Conservation (phyloP, 129 eudicot species). For the Erigeron canadensis region DNA sequence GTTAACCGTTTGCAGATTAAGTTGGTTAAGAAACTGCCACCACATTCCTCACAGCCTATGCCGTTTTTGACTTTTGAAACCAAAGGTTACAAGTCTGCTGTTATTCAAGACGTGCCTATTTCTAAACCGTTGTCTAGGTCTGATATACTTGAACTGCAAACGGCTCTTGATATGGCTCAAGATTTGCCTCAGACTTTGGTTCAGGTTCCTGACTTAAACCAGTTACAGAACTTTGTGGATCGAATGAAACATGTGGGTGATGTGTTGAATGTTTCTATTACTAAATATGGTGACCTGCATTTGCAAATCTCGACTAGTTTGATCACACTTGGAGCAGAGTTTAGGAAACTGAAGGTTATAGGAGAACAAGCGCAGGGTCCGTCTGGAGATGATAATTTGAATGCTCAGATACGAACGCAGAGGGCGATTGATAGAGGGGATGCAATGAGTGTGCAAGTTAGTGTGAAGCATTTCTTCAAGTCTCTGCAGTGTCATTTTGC, state of each 20-base stretch:
- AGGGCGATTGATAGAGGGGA: constrained; percentile 67
- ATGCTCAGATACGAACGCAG: constrained; percentile 55
- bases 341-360: constrained; percentile 60
- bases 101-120: constrained; percentile 89
- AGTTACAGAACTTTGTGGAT: constrained; percentile 66
- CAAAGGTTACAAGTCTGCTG: constrained; percentile 79
- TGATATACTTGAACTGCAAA: constrained; percentile 71
- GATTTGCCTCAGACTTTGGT: constrained; percentile 73
- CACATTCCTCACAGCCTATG: constrained; percentile 62
- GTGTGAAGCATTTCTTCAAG: constrained; percentile 88
- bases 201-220: constrained; percentile 68
- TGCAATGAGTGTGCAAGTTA: constrained; percentile 80
- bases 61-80: constrained; percentile 88
- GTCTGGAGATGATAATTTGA: constrained; percentile 44
- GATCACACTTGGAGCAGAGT: constrained; percentile 85
- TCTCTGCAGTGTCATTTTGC: constrained; percentile 81
- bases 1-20: constrained; percentile 68
- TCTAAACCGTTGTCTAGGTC: constrained; percentile 86
- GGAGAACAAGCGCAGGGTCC: constrained; percentile 67
- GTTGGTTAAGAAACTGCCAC: constrained; percentile 77
- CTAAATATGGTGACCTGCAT: constrained; percentile 71
- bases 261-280: constrained; percentile 60
- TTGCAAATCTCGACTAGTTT: constrained; percentile 71
- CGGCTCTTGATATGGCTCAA: constrained; percentile 71
- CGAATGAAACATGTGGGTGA: constrained; percentile 96